These are phyloP conservation scores for Biancaea sappan DNA, from an alignment of 306 rosid genomes.

Conservation along the genomic window DNA sequence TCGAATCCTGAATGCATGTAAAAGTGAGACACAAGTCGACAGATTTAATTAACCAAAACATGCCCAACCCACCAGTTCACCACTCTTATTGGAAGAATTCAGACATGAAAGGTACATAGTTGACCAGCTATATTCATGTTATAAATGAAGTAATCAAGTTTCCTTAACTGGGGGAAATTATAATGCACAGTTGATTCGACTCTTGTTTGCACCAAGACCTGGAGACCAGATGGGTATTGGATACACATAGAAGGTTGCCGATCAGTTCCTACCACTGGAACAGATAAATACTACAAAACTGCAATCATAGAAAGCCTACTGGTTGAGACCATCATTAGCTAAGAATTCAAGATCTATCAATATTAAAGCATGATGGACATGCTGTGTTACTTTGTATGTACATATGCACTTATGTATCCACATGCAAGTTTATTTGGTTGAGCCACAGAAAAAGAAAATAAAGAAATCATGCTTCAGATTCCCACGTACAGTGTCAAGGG, in stretches of 20 bases:
- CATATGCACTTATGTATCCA: not conserved
- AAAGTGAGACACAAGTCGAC: not conserved
- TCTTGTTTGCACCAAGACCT: constrained; percentile 2
- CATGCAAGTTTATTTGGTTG: constrained; percentile 19
- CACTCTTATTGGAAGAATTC: not conserved
- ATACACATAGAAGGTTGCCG: constrained; percentile 10
- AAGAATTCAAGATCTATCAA: constrained; percentile 16
- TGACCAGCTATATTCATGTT: not conserved
- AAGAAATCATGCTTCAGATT: constrained; percentile 21
- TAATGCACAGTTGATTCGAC: constrained; percentile 14
- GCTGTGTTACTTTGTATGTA: not conserved
- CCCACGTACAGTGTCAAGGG: constrained; percentile 89
- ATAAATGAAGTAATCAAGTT: not conserved
- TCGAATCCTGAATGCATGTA: not conserved
- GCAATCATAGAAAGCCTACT: constrained; percentile 10
- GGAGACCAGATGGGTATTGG: not conserved
- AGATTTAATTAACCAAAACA: not conserved
- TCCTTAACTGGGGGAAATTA: constrained; percentile 3
- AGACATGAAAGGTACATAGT: not conserved
- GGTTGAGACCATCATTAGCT: constrained; percentile 4
- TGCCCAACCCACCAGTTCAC: not conserved
- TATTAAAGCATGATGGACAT: constrained; percentile 5
- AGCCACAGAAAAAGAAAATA: constrained; percentile 1
- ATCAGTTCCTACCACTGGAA: constrained; percentile 16
- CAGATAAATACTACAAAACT: not conserved